A percentile compares a stretch with the other conserved stretches of the same genome.
phyloP scores from a whole-genome alignment of 2,329 filamentous ascomycete genomes.

The Dothidotthia symphoricarpi region DNA sequence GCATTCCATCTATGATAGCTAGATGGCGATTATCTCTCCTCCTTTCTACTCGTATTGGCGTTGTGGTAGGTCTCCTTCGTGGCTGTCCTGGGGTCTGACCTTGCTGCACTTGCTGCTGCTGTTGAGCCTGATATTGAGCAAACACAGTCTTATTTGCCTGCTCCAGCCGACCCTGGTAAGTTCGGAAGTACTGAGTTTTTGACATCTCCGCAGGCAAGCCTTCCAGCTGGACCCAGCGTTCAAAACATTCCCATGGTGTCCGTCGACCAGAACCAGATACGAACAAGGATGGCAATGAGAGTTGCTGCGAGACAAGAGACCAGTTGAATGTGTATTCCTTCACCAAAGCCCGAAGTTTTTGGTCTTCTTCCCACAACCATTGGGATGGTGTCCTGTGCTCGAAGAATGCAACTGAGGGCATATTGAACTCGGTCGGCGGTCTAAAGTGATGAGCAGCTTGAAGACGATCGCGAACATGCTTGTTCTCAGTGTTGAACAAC shows the following conservation, averaged over 20 bases:
- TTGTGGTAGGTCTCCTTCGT: conserved; percentile 65
- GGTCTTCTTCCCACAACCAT: conserved; percentile 88
- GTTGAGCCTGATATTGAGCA: conserved; percentile 57
- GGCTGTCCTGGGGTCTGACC: conserved; percentile 51
- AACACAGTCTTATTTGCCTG: conserved; percentile 60
- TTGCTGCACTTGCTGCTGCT: conserved; percentile 56
- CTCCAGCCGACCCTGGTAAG: conserved; percentile 63
- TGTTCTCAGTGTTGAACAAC: conserved; percentile 85
- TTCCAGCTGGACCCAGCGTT: conserved; percentile 91
- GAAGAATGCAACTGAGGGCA: conserved; percentile 89
- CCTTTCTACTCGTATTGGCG: conserved; percentile 80
- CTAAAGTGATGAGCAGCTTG: conserved; percentile 91
- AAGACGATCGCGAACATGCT: conserved; percentile 81
- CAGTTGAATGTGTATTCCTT: conserved; percentile 97
- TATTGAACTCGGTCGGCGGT: conserved; percentile 84
- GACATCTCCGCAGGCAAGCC: conserved; percentile 89
- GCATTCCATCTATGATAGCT: conserved; percentile 88
- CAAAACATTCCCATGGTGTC: conserved; percentile 98
- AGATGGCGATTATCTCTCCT: conserved; percentile 83
- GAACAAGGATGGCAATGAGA: conserved; percentile 72
- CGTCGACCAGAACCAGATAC: conserved; percentile 84
- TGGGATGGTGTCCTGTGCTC: conserved; percentile 83
- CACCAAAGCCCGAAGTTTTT: conserved; percentile 79
- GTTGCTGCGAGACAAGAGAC: conserved; percentile 84
- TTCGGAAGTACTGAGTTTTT: conserved; percentile 92